These are phyloP conservation scores for Aureobasidium melanogenum DNA, from an alignment of 2,329 filamentous ascomycete species.

Conservation along the genomic window DNA sequence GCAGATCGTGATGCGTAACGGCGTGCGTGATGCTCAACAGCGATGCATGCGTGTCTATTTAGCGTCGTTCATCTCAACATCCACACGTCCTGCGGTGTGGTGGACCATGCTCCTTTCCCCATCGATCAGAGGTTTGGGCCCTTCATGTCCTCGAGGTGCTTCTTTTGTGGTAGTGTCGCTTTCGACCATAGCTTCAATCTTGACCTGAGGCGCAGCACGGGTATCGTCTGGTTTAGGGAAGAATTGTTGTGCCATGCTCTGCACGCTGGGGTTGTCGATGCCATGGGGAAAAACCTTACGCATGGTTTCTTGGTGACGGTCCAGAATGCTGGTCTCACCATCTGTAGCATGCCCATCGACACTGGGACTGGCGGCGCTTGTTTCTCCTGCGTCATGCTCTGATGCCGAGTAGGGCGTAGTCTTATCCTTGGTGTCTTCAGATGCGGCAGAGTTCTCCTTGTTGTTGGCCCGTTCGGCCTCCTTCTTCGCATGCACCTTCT, in stretches of 20 bases:
- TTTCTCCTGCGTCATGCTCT: conserved; percentile 4
- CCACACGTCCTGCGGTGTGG: neutral
- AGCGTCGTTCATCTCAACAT: conserved; percentile 10
- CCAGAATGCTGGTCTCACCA: conserved; percentile 17
- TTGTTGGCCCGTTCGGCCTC: conserved; percentile 29
- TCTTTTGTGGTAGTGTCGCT: neutral
- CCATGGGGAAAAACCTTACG: conserved; percentile 22
- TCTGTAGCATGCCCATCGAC: conserved; percentile 16
- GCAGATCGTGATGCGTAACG: neutral
- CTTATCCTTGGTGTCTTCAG: conserved; percentile 4
- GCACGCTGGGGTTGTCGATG: conserved; percentile 12
- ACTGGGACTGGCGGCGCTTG: conserved; percentile 11
- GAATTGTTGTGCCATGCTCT: conserved; percentile 17
- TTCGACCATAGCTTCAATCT: conserved; percentile 10
- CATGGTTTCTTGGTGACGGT: conserved; percentile 23
- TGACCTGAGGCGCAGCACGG: neutral
- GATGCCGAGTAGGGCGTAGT: neutral
- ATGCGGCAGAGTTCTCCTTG: conserved; percentile 19
- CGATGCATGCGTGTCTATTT: neutral
- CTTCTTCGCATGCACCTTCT: conserved; percentile 43
- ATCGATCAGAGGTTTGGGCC: neutral
- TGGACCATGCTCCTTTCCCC: conserved; percentile 6
- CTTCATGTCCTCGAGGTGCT: neutral
- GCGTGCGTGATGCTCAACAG: neutral
- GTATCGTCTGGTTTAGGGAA: conserved; percentile 14